Evolutionary conservation across 1,284 basidiomycete species (phyloP).

Genomic region (Trichosporon sp.): DNA sequence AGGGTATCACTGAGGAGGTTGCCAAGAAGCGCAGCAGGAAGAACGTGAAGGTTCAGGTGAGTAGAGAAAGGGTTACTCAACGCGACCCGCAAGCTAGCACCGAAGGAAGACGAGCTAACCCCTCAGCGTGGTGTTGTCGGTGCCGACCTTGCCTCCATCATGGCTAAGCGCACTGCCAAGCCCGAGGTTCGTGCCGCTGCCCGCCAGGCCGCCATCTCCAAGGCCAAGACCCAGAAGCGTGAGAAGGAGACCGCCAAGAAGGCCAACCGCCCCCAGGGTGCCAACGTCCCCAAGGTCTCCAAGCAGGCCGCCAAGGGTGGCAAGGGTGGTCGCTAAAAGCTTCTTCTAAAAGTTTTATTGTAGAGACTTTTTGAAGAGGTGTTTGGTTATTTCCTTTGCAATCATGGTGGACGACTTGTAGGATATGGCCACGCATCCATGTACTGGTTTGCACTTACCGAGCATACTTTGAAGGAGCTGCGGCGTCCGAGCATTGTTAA

Average conservation of each 20-base stretch:
- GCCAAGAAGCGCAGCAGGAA: conserved; percentile 98
- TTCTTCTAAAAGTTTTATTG: conserved; percentile 14
- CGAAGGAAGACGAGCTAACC: neutral
- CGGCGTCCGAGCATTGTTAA: neutral
- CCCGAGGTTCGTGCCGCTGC: conserved; percentile 80
- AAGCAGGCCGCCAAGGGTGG: conserved; percentile 95
- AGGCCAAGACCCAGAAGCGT: conserved; percentile 94
- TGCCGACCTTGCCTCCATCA: conserved; percentile 87
- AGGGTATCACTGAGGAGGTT: conserved; percentile 98
- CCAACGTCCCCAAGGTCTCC: conserved; percentile 78
- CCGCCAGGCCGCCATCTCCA: conserved; percentile 80
- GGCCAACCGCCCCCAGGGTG: conserved; percentile 64
- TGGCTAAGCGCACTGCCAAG: conserved; percentile 88
- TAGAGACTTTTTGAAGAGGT: conserved; percentile 22
- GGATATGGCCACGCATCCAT: conserved; percentile 36
- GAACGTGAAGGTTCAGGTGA: conserved; percentile 82
- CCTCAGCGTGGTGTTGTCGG: conserved; percentile 93
- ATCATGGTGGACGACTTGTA: conserved; percentile 32
- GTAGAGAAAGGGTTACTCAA: conserved; percentile 26
- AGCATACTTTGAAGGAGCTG: conserved; percentile 4
- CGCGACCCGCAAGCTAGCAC: too few relatives aligned
- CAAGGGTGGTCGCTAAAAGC: conserved; percentile 56
- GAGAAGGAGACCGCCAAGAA: conserved; percentile 92
- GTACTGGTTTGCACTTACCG: conserved; percentile 31
- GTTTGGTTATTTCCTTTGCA: conserved; percentile 22